These are phyloP conservation scores for Stagonosporopsis vannaccii DNA, from an alignment of 2,329 filamentous ascomycete genomes.

Conservation along the genomic window DNA sequence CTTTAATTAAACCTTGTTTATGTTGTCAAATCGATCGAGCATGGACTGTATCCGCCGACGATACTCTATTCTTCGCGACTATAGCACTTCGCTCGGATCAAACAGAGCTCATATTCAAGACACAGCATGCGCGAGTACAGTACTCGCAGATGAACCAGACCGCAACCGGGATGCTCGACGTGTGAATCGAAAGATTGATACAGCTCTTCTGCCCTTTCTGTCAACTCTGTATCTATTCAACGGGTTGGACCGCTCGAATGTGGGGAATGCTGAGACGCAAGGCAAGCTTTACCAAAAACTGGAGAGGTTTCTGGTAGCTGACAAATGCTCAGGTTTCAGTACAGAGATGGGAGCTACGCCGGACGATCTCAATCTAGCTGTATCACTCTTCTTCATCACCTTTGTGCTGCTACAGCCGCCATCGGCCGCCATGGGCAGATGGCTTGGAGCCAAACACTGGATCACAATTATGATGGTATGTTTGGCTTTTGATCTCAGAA, in stretches of 20 bases:
- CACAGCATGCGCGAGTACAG: neutral
- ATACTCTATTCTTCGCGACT: neutral
- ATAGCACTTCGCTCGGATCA: neutral
- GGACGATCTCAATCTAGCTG: conserved; percentile 34
- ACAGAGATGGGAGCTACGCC: conserved; percentile 30
- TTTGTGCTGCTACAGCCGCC: conserved; percentile 35
- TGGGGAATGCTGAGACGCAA: conserved; percentile 39
- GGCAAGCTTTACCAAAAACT: conserved; percentile 18
- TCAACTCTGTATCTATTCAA: conserved; percentile 35
- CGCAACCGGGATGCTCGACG: neutral
- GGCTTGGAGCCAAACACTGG: conserved; percentile 32
- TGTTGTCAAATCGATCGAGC: neutral
- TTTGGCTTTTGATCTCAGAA: neutral
- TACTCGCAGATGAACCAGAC: neutral
- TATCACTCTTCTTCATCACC: conserved; percentile 35
- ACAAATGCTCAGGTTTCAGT: conserved; percentile 25
- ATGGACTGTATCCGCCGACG: neutral
- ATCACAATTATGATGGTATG: conserved; percentile 29
- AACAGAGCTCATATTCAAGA: neutral
- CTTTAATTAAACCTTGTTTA: neutral
- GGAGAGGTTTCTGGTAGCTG: neutral
- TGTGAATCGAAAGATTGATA: conserved; percentile 21
- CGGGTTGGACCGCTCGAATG: conserved; percentile 33
- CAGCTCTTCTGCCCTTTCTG: conserved; percentile 30
- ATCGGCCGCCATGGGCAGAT: conserved; percentile 30